Base-by-base conservation (phyloP, 306 rosid species). In the Lagenaria siceraria region DNA sequence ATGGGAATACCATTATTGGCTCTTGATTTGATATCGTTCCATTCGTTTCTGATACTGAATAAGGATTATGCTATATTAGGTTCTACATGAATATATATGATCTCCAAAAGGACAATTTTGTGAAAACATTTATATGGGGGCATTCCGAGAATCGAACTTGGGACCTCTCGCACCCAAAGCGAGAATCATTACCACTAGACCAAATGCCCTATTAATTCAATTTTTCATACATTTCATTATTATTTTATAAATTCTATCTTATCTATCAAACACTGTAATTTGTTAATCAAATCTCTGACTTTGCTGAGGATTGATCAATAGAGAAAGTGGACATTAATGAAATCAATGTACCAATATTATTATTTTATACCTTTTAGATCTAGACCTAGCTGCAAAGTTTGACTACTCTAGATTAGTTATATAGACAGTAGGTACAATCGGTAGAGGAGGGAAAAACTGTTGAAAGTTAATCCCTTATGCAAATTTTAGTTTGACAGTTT, bases 91-190 rank as follows among this genome's bases (percentile, higher is more conserved):
- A n/a, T n/a, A n/a, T n/a, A n/a, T n/a, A n/a, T n/a, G n/a, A n/a
- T n/a, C n/a, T n/a, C n/a, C n/a, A n/a, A n/a, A n/a, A n/a, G n/a
- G n/a, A n/a, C n/a, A n/a, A n/a, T n/a, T n/a, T n/a, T n/a, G n/a
- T n/a, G n/a, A n/a, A n/a, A n/a, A n/a, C n/a, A n/a, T n/a, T n/a
- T n/a, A n/a, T n/a, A n/a, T n/a, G n/a, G 65, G 78, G 78, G 66
- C 78, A 75, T 75, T 75, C 66, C 78, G 33, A 75, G 78, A 75
- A 75, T 75, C 65, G 78, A 75, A 54, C 78, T 53, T 21, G 78
- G 66, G 78, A 75, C 78, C 65, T 75, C 78, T 75, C 78, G 78
- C 78, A 75, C 78, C 66, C 66, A 12, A 75, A 75, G 78, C 78
- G 33, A 75, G 78, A 72, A 75, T 74, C 66, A 75, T n/a, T 75